Evolutionary conservation across 2,329 filamentous ascomycete genomes (phyloP), one percentile per base, ranked within the genome.

Genomic region (Trichothecium roseum): DNA sequence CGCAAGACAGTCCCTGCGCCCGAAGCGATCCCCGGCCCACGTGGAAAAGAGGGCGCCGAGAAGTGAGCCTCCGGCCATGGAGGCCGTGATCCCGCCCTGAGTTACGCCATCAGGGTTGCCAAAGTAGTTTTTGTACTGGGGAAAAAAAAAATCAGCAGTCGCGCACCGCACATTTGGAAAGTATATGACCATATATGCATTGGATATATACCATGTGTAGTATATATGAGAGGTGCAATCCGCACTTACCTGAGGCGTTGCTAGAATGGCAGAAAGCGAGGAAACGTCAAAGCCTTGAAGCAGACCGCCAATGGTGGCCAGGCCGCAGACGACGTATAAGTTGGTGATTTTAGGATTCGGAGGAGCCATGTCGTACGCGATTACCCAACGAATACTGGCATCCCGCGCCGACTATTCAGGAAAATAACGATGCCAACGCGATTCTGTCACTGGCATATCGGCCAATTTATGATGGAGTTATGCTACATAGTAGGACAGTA

Each of bases 191-290:
- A n/a, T n/a, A n/a, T n/a, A n/a, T n/a, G n/a, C n/a, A n/a, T n/a
- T n/a, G n/a, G n/a, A n/a, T n/a, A n/a, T n/a, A n/a, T n/a, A n/a
- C n/a, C n/a, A n/a, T n/a, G n/a, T n/a, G n/a, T n/a, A n/a, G n/a
- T 8, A 30, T 27, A 12, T 13, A 35, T 15, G 13, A 8, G 18
- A 28, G 6, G 27, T 12, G 13, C 5, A 10, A 31, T 16, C 26
- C n/a, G 20, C 3, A 41, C 39, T 37, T 29, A 33, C 40, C 38
- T 43, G 57, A 4, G 57, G 41, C 20, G 64, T 65, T 24, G 63
- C 62, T 38, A 70, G 62, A 40, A 72, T 70, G 37, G 67, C 69
- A 5, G 63, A 66, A 59, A 72, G 71, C 35, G 66, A 69, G 15
- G 62, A 63, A 40, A 72, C 69, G 42, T 71, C 68, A 47, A 72